A percentile compares a stretch with the other conserved stretches of the same genome.
phyloP scores from a whole-genome alignment of 306 rosid species.

The Acacia confusa region DNA sequence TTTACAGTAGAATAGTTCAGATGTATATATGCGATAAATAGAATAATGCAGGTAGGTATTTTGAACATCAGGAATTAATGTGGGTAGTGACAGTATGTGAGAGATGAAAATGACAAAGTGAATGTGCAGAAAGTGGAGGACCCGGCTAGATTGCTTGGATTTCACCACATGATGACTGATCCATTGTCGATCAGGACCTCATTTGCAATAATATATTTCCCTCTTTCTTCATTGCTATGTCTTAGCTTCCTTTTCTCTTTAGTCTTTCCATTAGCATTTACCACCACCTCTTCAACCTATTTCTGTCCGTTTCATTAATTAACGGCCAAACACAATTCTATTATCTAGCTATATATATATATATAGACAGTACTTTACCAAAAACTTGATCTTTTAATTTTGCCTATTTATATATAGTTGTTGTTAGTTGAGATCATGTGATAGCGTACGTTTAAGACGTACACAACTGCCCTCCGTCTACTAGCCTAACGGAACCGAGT shows the following conservation, averaged over 20 bases:
- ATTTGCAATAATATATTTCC: background rate
- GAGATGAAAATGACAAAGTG: constrained; percentile 25
- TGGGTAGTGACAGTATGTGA: background rate
- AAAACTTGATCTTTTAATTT: background rate
- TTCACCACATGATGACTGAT: constrained; percentile 55
- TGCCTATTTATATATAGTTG: background rate
- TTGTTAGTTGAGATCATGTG: background rate
- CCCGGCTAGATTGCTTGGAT: constrained; percentile 65
- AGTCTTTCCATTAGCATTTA: background rate
- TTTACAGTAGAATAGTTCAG: background rate
- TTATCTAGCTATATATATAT: background rate
- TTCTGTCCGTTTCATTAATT: background rate
- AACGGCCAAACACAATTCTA: background rate
- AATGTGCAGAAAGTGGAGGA: constrained; percentile 37
- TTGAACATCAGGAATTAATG: background rate
- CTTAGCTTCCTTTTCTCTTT: no score
- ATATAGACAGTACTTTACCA: background rate
- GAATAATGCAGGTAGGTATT: background rate
- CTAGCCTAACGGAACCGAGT: background rate
- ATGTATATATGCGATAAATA: background rate
- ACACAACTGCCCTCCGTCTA: no score
- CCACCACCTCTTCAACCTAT: background rate
- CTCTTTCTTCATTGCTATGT: background rate
- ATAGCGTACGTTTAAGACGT: no score
- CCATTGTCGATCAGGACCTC: constrained; percentile 39